These are phyloP conservation scores for Voacanga thouarsii DNA, from an alignment of 257 asterid species.

Conservation along the genomic window DNA sequence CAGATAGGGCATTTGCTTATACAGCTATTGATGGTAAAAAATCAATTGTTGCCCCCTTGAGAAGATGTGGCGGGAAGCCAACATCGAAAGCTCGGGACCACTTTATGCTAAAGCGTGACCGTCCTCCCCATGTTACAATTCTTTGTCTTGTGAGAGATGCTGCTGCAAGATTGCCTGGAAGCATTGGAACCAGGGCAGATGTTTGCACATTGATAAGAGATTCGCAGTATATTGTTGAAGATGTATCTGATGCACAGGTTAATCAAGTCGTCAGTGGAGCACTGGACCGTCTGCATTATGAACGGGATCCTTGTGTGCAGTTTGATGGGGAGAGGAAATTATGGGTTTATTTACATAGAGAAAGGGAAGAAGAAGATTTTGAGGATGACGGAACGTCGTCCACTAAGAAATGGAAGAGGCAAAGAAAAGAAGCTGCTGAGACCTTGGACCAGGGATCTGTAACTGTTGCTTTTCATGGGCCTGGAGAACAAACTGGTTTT, in stretches of 20 bases:
- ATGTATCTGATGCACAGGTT: slow-evolving; percentile 90
- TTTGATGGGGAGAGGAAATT: slow-evolving; percentile 93
- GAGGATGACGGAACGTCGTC: slow-evolving; percentile 99
- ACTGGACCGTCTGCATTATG: slow-evolving; percentile 91
- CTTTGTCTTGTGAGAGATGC: slow-evolving; percentile 99
- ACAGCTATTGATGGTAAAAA: slow-evolving; percentile 94
- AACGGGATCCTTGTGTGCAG: slow-evolving; percentile 97
- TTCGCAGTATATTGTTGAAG: slow-evolving; percentile 90
- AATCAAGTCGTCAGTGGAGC: slow-evolving; percentile 99
- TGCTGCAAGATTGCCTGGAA: slow-evolving; percentile 97
- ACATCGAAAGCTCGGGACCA: slow-evolving; percentile 99
- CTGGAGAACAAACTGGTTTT: slow-evolving; percentile 49
- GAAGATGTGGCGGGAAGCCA: slow-evolving; percentile 99
- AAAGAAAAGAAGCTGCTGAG: slow-evolving; percentile 77
- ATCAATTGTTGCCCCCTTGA: slow-evolving; percentile 93
- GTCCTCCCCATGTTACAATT: slow-evolving; percentile 98
- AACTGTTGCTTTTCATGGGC: slow-evolving; percentile 53
- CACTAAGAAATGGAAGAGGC: slow-evolving; percentile 97
- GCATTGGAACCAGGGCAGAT: slow-evolving; percentile 97
- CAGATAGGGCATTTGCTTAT: slow-evolving; percentile 90
- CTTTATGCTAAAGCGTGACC: slow-evolving; percentile 88
- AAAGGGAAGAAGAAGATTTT: slow-evolving; percentile 96
- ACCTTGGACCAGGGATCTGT: slow-evolving; percentile 67
- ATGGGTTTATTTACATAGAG: slow-evolving; percentile 94
- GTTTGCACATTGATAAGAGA: slow-evolving; percentile 94